Conservation (phyloP, 345 rosid species). For the Clausena lansium region DNA sequence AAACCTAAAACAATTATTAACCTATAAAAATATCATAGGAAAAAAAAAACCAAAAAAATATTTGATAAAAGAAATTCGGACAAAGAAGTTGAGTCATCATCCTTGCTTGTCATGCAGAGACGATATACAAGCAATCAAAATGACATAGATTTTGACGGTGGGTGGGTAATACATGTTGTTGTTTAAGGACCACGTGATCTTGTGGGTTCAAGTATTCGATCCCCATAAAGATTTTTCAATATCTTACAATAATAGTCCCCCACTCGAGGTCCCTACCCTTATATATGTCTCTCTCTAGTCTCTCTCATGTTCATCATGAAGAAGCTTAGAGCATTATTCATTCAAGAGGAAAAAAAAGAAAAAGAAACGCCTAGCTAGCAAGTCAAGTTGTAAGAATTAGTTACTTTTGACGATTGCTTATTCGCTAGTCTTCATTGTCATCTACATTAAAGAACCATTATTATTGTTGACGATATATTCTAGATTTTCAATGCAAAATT, state of each 20-base stretch:
- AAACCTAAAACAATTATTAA: background rate
- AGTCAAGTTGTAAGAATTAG: background rate
- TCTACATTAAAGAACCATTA: background rate
- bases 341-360: background rate
- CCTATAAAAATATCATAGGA: background rate
- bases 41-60: no score
- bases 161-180: background rate
- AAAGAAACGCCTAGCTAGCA: background rate
- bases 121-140: background rate
- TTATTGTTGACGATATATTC: background rate
- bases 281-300: background rate
- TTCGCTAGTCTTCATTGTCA: background rate
- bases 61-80: no score
- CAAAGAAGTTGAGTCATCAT: no score
- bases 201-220: conserved; percentile 39
- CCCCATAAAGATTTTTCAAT: conserved; percentile 48
- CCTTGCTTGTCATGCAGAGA: background rate
- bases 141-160: conserved; percentile 19
- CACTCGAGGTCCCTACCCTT: conserved; percentile 13
- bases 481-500: background rate
- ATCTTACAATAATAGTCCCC: conserved; percentile 31
- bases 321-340: conserved; percentile 9
- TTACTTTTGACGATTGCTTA: conserved; percentile 1
- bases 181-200: conserved; percentile 33
- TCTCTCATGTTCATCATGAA: conserved; percentile 14